Base-by-base conservation (phyloP, 371 early-diverging fungal species). In the Mucor lusitanicus region DNA sequence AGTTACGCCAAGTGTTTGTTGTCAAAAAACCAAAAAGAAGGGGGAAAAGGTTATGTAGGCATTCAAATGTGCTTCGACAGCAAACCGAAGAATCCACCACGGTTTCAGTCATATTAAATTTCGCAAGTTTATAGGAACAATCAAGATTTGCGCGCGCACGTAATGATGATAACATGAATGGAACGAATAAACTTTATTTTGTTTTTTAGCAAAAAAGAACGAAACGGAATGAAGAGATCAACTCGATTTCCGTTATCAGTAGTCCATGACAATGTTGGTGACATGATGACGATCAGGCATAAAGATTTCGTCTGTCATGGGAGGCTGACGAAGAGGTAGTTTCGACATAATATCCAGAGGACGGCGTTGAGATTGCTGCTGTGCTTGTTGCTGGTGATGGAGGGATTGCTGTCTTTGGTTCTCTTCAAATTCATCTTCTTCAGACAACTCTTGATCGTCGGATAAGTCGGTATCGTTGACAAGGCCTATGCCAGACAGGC, bases 361-460 rank as follows among this genome's bases (percentile, higher is more conserved):
- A 27, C 67, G 58, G 9, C 71, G 46, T 55, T 60, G 61, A 40
- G 55, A 56, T 32, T 56, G 56, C 11, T 64, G 48, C 11, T 64
- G 48, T 32, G 21, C 9, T 44, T 42, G 46, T 27, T 61, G 42
- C 28, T 59, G 42, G 30, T 44, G 50, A 23, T 60, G 44, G 21
- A 28, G 50, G 21, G 50, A 25, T 27, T 44, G 33, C 33, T 33
- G 44, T 44, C 40, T 17, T 54, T 66, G 56, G 56, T 61, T 54
- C 32, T 67, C 63, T 42, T 59, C 54, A 5, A 59, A 48, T 4
- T 67, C 67, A 30, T 73, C 73, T 63, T 73, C 73, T 44, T 69
- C 73, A 54, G 70, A 73, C 21, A 72, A 33, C 40, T 70, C 71
- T 55, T 70, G 66, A 50, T 73, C 73, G 44, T 73, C 73, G 9